Conservation (phyloP, 257 asterid genomes). For the Sherardia arvensis region DNA sequence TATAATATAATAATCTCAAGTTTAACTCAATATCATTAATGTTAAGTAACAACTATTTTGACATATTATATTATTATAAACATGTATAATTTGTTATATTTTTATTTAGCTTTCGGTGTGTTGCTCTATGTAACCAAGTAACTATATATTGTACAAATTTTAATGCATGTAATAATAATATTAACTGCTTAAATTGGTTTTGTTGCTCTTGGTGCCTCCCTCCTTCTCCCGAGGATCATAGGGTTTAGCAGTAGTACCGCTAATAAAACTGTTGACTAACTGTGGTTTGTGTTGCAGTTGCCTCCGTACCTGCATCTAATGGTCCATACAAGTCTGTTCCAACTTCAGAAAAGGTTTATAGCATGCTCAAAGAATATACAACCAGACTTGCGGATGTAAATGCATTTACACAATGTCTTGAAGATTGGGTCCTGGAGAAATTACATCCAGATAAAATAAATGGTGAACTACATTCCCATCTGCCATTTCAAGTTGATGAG, state of each 20-base stretch:
- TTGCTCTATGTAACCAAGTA: too few species aligned
- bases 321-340: conserved; percentile 47
- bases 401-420: conserved; percentile 35
- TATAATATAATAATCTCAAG: too few species aligned
- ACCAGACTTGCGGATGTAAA: conserved; percentile 44
- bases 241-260: background rate
- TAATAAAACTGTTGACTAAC: conserved; percentile 4
- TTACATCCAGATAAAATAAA: conserved; percentile 17
- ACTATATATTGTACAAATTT: background rate
- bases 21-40: too few species aligned
- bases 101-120: too few species aligned
- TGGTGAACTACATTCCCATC: conserved; percentile 23
- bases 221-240: background rate
- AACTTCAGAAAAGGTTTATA: conserved; percentile 45
- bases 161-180: too few species aligned
- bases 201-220: background rate
- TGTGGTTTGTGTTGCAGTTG: conserved; percentile 24
- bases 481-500: conserved; percentile 58
- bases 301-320: conserved; percentile 42
- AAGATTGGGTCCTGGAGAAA: conserved; percentile 57
- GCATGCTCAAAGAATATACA: conserved; percentile 54
- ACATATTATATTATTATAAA: too few species aligned
- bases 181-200: background rate
- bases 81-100: too few species aligned
- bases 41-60: too few species aligned